These are phyloP conservation scores for Yarrowia hollandica DNA, from an alignment of 805 yeast genomes.

Conservation along the genomic window DNA sequence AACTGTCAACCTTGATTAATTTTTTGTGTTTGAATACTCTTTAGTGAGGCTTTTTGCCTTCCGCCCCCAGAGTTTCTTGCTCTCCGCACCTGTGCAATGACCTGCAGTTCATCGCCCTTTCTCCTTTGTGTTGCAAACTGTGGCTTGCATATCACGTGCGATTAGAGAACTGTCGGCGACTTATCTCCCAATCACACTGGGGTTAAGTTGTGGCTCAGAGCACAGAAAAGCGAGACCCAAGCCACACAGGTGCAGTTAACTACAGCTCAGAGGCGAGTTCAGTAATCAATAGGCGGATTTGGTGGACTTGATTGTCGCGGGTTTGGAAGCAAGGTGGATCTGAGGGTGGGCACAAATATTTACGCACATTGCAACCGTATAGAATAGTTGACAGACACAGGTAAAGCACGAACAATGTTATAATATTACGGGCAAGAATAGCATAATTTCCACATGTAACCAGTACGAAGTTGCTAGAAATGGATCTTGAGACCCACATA, in stretches of 20 bases:
- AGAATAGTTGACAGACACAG: too few relatives aligned
- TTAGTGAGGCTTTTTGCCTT: slow-evolving; percentile 11
- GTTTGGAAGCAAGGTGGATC: slow-evolving; percentile 19
- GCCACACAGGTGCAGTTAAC: slow-evolving; percentile 13
- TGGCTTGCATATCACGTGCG: slow-evolving; percentile 29
- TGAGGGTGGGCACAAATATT: background rate
- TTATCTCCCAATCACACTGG: slow-evolving; percentile 19
- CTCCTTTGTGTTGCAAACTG: slow-evolving; percentile 1
- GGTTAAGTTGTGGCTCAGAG: slow-evolving; percentile 7
- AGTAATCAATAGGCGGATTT: background rate
- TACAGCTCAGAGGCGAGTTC: background rate
- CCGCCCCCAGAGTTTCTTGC: slow-evolving; percentile 12
- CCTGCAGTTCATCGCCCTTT: slow-evolving; percentile 13
- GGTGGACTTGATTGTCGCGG: background rate
- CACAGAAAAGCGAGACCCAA: background rate
- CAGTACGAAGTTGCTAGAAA: too few relatives aligned
- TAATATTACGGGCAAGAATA: background rate
- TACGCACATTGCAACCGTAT: too few relatives aligned
- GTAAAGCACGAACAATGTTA: too few relatives aligned
- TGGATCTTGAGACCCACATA: too few relatives aligned
- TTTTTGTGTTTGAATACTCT: background rate
- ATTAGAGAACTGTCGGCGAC: background rate
- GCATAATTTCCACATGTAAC: too few relatives aligned
- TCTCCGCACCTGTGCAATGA: slow-evolving; percentile 7
- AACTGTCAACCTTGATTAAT: background rate